Conservation (phyloP, 2,329 filamentous ascomycete species). For the Microcyclospora tardicrescens region DNA sequence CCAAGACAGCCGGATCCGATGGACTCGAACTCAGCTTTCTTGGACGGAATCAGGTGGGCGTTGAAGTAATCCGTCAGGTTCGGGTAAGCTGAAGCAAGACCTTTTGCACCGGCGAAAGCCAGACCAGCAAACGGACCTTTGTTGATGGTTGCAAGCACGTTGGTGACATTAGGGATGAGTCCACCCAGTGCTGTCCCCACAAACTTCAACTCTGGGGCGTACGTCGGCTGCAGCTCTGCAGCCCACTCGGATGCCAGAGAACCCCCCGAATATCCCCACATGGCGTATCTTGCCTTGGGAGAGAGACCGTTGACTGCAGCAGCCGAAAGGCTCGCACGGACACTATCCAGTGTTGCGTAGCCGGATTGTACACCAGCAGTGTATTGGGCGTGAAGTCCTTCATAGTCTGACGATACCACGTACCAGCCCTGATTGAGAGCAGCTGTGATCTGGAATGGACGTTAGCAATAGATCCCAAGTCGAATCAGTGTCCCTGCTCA, state of each 20-base stretch:
- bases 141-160: constrained; percentile 24
- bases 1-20: no score
- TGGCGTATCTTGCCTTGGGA: constrained; percentile 15
- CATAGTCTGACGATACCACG: no score
- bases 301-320: constrained; percentile 3
- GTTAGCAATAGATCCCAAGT: no score
- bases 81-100: constrained; percentile 20
- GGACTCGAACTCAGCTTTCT: constrained; percentile 21
- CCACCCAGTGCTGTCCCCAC: constrained; percentile 37
- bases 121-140: constrained; percentile 14
- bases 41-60: constrained; percentile 10
- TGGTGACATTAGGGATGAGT: constrained; percentile 27
- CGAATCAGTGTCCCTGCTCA: no score
- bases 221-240: constrained; percentile 36
- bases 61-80: constrained; percentile 13
- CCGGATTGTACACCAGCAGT: no score
- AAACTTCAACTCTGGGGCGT: constrained; percentile 40
- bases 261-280: constrained; percentile 46
- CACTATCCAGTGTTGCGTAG: no score
- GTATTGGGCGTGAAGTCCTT: no score
- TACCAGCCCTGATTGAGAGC: no score
- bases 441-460: no score
- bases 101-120: constrained; percentile 18
- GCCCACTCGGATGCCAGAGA: constrained; percentile 38
- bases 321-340: constrained; percentile 25